phyloP scores from a whole-genome alignment of 2,329 filamentous ascomycete species.

The Aspergillus vadensis region DNA sequence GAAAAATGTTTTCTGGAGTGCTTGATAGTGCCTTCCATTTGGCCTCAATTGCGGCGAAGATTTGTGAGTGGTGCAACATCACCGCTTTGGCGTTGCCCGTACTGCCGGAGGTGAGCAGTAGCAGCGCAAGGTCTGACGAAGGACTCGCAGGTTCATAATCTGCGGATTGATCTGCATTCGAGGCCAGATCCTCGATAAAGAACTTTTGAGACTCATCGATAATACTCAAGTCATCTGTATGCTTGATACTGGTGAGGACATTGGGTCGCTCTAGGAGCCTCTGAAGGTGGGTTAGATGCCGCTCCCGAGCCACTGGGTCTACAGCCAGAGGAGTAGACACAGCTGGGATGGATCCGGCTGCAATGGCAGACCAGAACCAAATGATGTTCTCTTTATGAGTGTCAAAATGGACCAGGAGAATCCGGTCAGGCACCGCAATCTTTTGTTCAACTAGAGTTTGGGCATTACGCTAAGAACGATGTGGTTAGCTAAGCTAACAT shows the following conservation, averaged over 20 bases:
- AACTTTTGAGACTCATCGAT: background rate
- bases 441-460: background rate
- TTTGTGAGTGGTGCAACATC: conserved; percentile 45
- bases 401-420: conserved; percentile 35
- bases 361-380: conserved; percentile 46
- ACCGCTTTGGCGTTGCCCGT: conserved; percentile 57
- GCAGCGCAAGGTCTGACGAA: conserved; percentile 32
- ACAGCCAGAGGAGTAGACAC: conserved; percentile 27
- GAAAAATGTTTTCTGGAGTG: conserved; percentile 36
- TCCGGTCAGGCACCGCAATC: background rate
- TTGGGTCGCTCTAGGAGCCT: background rate
- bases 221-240: background rate
- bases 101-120: conserved; percentile 58
- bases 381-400: conserved; percentile 39
- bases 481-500: background rate
- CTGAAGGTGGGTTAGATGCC: conserved; percentile 2
- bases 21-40: conserved; percentile 40
- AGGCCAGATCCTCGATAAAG: background rate
- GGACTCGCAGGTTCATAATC: background rate
- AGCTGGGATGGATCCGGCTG: conserved; percentile 40
- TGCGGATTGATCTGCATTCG: background rate
- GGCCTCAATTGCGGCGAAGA: conserved; percentile 45
- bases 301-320: conserved; percentile 16
- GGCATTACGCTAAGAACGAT: background rate
- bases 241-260: background rate